Percentiles rank a stretch among this genome's conserved stretches.
Conservation (phyloP, 768 basidiomycete species). For the Sarcodon aspratus region DNA sequence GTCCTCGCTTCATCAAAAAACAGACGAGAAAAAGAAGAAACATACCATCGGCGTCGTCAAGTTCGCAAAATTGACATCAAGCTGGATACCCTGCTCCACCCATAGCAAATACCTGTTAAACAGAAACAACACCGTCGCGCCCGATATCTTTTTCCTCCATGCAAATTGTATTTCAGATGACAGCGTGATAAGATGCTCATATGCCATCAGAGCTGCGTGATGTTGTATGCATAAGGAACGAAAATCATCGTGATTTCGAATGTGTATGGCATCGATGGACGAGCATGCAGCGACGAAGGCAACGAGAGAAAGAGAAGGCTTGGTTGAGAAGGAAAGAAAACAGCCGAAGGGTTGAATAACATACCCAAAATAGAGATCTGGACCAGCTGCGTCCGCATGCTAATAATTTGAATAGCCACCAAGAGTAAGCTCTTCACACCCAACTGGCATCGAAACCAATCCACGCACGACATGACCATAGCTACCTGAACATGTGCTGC, state of each 20-base stretch:
- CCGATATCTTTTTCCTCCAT: conserved; percentile 3
- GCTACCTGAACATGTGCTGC: too few relatives aligned
- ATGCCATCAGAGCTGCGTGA: conserved; percentile 5
- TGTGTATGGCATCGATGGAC: too few relatives aligned
- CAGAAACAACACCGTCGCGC: conserved; percentile 5
- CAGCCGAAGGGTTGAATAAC: too few relatives aligned
- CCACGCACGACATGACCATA: too few relatives aligned
- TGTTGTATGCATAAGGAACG: too few relatives aligned
- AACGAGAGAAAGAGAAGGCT: neutral
- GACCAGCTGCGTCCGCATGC: too few relatives aligned
- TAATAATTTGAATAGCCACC: too few relatives aligned
- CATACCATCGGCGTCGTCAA: neutral
- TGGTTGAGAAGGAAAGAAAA: neutral
- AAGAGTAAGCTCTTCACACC: too few relatives aligned
- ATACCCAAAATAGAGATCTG: too few relatives aligned
- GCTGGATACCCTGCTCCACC: neutral
- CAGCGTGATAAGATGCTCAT: conserved; percentile 10
- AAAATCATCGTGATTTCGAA: too few relatives aligned
- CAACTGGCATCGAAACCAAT: too few relatives aligned
- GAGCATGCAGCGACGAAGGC: neutral
- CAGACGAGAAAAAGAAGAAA: neutral
- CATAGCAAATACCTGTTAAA: conserved; percentile 5
- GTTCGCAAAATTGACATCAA: neutral
- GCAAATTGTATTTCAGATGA: conserved; percentile 6
- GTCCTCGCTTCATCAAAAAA: neutral